Evolutionary conservation across 352 stramenopile genomes (phyloP).

Genomic region (Phytophthora litchii): DNA sequence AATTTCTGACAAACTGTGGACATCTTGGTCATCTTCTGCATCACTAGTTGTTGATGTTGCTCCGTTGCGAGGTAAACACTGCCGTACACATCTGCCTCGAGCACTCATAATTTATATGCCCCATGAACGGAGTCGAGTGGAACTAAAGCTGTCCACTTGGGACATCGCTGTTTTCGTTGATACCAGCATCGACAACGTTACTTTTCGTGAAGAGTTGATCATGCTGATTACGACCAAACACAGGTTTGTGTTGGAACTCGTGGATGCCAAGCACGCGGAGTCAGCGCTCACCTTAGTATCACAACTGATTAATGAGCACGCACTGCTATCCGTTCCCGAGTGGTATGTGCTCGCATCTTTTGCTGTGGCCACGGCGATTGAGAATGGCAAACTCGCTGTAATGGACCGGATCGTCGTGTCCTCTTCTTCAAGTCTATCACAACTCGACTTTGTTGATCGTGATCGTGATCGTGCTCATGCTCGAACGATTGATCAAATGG

Average conservation of each 20-base stretch:
- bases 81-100: constrained; percentile 25
- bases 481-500: constrained; percentile 6
- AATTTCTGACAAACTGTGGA: constrained; percentile 4
- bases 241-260: constrained; percentile 49
- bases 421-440: not conserved
- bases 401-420: constrained; percentile 27
- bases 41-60: constrained; percentile 22
- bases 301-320: constrained; percentile 57
- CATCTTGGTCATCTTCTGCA: constrained; percentile 10
- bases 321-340: constrained; percentile 49
- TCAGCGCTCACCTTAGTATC: constrained; percentile 46
- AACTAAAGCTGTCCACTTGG: constrained; percentile 18
- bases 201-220: constrained; percentile 25
- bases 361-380: constrained; percentile 33
- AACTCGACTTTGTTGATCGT: constrained; percentile 1
- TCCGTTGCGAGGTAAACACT: constrained; percentile 25
- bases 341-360: constrained; percentile 54
- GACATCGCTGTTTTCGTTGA: constrained; percentile 21
- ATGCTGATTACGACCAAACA: constrained; percentile 44
- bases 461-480: not conserved
- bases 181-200: constrained; percentile 1
- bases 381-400: constrained; percentile 37
- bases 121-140: constrained; percentile 10
- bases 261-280: constrained; percentile 36
- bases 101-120: constrained; percentile 27